Evolutionary conservation across 305 asterid species (phyloP).

Genomic region (Solanum chacoense): DNA sequence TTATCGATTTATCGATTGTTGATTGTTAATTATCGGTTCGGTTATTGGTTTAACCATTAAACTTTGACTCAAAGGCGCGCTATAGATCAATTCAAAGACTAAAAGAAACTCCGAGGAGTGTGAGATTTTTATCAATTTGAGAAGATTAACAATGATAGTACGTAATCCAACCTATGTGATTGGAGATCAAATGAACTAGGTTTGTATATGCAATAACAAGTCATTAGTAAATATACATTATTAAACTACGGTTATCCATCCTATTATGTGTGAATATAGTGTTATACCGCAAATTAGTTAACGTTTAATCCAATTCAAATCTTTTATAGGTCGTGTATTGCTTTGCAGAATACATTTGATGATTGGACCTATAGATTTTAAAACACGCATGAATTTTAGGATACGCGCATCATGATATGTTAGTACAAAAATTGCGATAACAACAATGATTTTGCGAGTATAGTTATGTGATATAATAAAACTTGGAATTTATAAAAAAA

Average conservation of each 20-base stretch:
- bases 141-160: background rate
- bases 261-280: background rate
- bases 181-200: background rate
- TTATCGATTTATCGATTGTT: background rate
- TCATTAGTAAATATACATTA: background rate
- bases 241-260: background rate
- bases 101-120: background rate
- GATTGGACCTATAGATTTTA: background rate
- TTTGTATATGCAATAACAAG: background rate
- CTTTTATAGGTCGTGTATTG: background rate
- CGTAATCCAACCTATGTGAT: background rate
- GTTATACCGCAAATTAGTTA: background rate
- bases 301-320: background rate
- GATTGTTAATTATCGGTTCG: background rate
- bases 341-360: background rate
- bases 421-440: background rate
- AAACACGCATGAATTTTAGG: background rate
- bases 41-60: no score
- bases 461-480: no score
- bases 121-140: background rate
- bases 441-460: background rate
- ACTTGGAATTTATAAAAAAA: no score
- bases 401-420: background rate
- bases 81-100: background rate
- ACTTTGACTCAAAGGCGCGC: background rate